These are phyloP conservation scores for Exophiala spinifera DNA, from an alignment of 2,329 filamentous ascomycete species.

Conservation along the genomic window DNA sequence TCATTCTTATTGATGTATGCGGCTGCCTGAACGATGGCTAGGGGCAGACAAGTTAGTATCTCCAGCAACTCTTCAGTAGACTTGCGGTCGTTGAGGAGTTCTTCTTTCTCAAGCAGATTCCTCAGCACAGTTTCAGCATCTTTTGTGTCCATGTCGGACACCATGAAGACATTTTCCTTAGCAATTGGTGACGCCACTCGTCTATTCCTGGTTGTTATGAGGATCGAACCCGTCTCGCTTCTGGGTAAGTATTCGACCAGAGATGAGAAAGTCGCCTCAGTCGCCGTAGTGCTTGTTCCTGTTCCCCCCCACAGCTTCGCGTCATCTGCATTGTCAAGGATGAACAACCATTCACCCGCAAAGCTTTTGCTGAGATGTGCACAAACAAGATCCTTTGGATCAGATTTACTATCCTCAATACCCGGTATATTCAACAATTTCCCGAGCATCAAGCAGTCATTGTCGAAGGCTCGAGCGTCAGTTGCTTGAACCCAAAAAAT, in stretches of 20 bases:
- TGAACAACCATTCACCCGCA: conserved; percentile 33
- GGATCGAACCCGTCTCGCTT: conserved; percentile 25
- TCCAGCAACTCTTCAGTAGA: conserved; percentile 16
- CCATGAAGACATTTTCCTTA: conserved; percentile 1
- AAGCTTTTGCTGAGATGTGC: too few relatives aligned
- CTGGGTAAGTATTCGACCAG: conserved; percentile 17
- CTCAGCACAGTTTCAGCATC: conserved; percentile 30
- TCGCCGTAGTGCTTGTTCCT: too few relatives aligned
- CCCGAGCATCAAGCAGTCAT: conserved; percentile 26
- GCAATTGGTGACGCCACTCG: conserved; percentile 24
- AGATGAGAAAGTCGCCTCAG: background rate
- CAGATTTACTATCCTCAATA: too few relatives aligned
- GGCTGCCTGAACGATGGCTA: conserved; percentile 31
- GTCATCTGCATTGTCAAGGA: conserved; percentile 30
- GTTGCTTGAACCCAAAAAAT: conserved; percentile 35
- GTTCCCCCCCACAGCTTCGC: too few relatives aligned
- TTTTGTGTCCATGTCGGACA: background rate
- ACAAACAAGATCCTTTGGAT: conserved; percentile 26
- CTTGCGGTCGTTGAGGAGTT: conserved; percentile 16
- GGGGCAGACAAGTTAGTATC: conserved; percentile 27
- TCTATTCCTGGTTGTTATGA: conserved; percentile 35
- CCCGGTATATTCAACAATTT: too few relatives aligned
- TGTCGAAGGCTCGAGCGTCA: conserved; percentile 27
- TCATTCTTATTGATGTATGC: conserved; percentile 26
- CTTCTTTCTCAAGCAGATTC: conserved; percentile 3